A percentile compares a stretch with the other conserved stretches of the same genome.
phyloP scores from a whole-genome alignment of 805 yeast species.

The Saccharomycopsis sp. region DNA sequence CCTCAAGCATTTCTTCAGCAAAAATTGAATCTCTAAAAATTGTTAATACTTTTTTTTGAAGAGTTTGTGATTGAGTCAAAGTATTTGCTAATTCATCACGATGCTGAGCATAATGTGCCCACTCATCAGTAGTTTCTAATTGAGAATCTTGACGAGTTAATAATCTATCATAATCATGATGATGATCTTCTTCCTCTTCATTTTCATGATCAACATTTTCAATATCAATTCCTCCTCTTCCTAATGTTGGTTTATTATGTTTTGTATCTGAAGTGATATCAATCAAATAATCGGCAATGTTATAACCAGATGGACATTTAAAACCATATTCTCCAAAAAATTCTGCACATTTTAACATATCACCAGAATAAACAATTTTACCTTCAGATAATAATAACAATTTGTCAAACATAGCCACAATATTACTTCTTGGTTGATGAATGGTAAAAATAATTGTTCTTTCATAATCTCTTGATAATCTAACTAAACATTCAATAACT shows the following conservation, averaged over 20 bases:
- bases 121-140: conserved; percentile 59
- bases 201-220: conserved; percentile 23
- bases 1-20: conserved; percentile 16
- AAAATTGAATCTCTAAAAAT: conserved; percentile 12
- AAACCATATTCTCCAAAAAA: conserved; percentile 71
- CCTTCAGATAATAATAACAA: conserved; percentile 77
- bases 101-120: conserved; percentile 81
- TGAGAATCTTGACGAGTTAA: conserved; percentile 23
- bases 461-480: conserved; percentile 67
- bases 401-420: conserved; percentile 83
- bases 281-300: conserved; percentile 86
- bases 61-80: neutral
- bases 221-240: conserved; percentile 20
- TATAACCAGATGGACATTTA: conserved; percentile 79
- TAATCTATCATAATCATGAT: conserved; percentile 24
- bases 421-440: conserved; percentile 95
- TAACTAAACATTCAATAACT: conserved; percentile 76
- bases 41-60: neutral
- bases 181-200: conserved; percentile 20
- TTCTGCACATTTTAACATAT: conserved; percentile 61
- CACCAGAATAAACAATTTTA: conserved; percentile 78
- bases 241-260: conserved; percentile 12
- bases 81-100: conserved; percentile 45
- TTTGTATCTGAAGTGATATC: conserved; percentile 70
- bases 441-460: conserved; percentile 89